Percentiles rank a stretch among this genome's conserved stretches.
These are phyloP conservation scores for Cryptococcus sp. DNA, from an alignment of 1,284 basidiomycete genomes.

Conservation along the genomic window DNA sequence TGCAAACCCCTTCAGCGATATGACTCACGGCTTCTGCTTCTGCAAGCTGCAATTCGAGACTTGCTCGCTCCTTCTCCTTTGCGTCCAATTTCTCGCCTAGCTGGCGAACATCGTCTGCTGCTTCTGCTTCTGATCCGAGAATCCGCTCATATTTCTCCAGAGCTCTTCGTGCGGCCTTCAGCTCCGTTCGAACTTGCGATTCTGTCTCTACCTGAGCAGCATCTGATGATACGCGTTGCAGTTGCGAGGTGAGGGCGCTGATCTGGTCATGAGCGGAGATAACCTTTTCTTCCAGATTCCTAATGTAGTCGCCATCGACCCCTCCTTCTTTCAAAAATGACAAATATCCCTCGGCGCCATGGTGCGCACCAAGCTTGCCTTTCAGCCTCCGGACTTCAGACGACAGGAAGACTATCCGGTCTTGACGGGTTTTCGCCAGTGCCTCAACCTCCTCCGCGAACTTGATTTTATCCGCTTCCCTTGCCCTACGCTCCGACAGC, in stretches of 20 bases:
- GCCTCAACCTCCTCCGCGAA: conserved; percentile 71
- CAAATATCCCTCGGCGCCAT: conserved; percentile 71
- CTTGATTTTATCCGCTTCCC: conserved; percentile 64
- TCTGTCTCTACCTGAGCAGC: conserved; percentile 19
- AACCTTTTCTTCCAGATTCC: conserved; percentile 63
- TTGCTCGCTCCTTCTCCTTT: conserved; percentile 66
- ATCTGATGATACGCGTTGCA: conserved; percentile 25
- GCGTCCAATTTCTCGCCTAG: conserved; percentile 62
- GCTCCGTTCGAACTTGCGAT: conserved; percentile 25
- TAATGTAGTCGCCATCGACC: conserved; percentile 65
- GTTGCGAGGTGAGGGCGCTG: conserved; percentile 25
- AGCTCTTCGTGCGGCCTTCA: conserved; percentile 46
- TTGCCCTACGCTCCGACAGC: conserved; percentile 68
- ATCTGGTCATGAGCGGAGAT: conserved; percentile 47
- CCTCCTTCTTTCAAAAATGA: conserved; percentile 66
- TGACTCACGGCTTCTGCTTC: conserved; percentile 55
- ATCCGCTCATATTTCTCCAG: conserved; percentile 65
- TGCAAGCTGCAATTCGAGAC: conserved; percentile 57
- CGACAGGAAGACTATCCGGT: conserved; percentile 70
- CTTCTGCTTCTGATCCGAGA: conserved; percentile 61
- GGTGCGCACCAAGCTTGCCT: conserved; percentile 71
- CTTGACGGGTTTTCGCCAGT: conserved; percentile 71
- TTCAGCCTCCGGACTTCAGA: conserved; percentile 77
- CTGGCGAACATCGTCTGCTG: conserved; percentile 57
- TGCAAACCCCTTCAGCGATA: background rate